Percentiles rank a stretch among this genome's conserved stretches.
Conservation (phyloP, 2,329 filamentous ascomycete genomes). For the Cladobotryum mycophilum region DNA sequence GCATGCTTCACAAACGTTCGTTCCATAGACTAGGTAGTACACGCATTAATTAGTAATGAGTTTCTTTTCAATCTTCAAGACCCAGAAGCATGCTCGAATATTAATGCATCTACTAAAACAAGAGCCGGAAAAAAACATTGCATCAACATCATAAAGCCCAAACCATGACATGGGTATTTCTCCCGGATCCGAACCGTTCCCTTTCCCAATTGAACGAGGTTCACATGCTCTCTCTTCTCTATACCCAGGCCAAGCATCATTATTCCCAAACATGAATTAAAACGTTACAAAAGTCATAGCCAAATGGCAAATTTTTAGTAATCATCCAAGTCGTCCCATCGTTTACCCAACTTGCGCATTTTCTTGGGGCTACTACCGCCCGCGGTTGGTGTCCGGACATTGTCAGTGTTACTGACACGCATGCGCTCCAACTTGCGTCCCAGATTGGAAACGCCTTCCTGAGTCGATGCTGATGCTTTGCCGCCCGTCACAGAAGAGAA, state of each 20-base stretch:
- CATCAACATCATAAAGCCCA: not conserved
- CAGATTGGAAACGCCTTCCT: conserved; percentile 29
- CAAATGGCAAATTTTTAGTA: conserved; percentile 7
- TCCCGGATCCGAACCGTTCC: conserved; percentile 1
- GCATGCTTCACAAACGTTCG: too few relatives aligned
- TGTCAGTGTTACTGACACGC: conserved; percentile 38
- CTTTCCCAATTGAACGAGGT: not conserved
- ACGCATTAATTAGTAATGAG: too few relatives aligned
- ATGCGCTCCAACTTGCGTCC: conserved; percentile 46
- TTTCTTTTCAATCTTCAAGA: too few relatives aligned
- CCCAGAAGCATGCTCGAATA: too few relatives aligned
- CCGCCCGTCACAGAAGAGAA: conserved; percentile 18
- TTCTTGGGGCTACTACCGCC: conserved; percentile 45
- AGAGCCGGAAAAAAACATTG: too few relatives aligned
- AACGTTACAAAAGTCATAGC: too few relatives aligned
- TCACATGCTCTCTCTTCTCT: not conserved
- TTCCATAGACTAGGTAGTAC: too few relatives aligned
- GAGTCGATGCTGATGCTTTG: conserved; percentile 6
- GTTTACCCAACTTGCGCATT: conserved; percentile 43
- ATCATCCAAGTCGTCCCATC: conserved; percentile 44
- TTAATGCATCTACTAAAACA: too few relatives aligned
- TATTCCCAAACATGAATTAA: conserved; percentile 2
- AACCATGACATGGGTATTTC: conserved; percentile 6
- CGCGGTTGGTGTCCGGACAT: conserved; percentile 18
- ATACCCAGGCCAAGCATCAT: not conserved